These are phyloP conservation scores for Apophysomyces ossiformis DNA, from an alignment of 371 early-diverging fungal species.

Conservation along the genomic window DNA sequence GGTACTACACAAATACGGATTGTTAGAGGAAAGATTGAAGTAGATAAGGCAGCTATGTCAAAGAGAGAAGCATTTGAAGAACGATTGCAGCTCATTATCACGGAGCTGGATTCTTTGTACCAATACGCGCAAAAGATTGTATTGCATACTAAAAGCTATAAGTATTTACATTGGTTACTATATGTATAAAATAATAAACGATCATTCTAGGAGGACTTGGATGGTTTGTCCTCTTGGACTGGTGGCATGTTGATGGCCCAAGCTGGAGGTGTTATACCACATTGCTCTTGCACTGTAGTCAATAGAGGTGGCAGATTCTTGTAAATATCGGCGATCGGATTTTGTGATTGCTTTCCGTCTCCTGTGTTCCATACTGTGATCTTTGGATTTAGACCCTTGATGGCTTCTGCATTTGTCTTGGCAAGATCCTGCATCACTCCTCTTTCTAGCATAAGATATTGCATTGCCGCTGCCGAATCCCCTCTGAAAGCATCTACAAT, in stretches of 20 bases:
- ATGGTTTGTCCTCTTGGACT: neutral
- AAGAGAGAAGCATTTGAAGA: too few species aligned
- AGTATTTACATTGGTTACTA: too few species aligned
- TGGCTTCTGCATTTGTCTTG: slow-evolving; percentile 53
- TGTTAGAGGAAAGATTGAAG: too few species aligned
- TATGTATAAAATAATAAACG: neutral
- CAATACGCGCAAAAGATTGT: too few species aligned
- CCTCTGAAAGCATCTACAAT: slow-evolving; percentile 40
- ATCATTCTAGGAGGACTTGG: neutral
- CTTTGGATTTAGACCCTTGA: slow-evolving; percentile 57
- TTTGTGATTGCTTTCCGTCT: slow-evolving; percentile 18
- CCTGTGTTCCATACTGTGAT: slow-evolving; percentile 63
- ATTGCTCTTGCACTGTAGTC: slow-evolving; percentile 54
- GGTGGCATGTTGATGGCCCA: slow-evolving; percentile 32
- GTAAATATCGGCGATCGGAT: slow-evolving; percentile 50
- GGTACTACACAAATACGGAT: too few species aligned
- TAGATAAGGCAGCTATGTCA: too few species aligned
- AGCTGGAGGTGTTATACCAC: slow-evolving; percentile 45
- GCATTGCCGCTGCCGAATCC: slow-evolving; percentile 36
- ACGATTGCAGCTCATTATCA: too few species aligned
- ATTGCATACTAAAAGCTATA: too few species aligned
- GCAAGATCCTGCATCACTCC: slow-evolving; percentile 54
- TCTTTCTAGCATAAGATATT: slow-evolving; percentile 57
- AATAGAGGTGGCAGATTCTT: slow-evolving; percentile 49
- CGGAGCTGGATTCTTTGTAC: too few species aligned